phyloP scores from a whole-genome alignment of 805 yeast genomes.

The Candida schatavii region DNA sequence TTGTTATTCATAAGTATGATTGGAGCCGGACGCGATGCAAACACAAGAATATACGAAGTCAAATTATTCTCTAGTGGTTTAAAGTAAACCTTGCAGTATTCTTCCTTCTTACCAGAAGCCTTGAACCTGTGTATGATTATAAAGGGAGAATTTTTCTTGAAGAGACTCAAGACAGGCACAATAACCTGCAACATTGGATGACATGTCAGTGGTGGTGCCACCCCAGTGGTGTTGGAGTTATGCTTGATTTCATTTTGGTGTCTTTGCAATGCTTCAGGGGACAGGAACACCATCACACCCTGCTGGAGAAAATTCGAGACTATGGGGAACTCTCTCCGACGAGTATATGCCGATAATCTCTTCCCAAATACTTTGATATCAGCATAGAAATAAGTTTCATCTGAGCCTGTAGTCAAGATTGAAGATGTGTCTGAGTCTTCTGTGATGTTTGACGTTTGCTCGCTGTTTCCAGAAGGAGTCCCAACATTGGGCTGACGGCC shows the following conservation, averaged over 20 bases:
- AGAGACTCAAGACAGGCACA: slow-evolving; percentile 19
- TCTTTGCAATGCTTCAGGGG: slow-evolving; percentile 8
- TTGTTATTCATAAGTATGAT: slow-evolving; percentile 22
- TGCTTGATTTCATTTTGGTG: slow-evolving; percentile 8
- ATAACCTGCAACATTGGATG: slow-evolving; percentile 19
- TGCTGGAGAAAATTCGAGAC: slow-evolving; percentile 18
- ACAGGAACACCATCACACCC: slow-evolving; percentile 17
- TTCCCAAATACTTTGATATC: slow-evolving; percentile 14
- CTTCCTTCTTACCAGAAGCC: slow-evolving; percentile 13
- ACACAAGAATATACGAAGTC: slow-evolving; percentile 26
- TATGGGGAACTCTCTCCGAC: slow-evolving; percentile 14
- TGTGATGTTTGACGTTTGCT: too few species aligned
- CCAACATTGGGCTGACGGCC: background rate
- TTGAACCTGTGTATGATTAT: slow-evolving; percentile 18
- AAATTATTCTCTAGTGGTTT: slow-evolving; percentile 25
- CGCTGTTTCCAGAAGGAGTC: background rate
- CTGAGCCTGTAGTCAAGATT: slow-evolving; percentile 13
- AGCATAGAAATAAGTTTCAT: slow-evolving; percentile 16
- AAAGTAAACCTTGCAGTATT: slow-evolving; percentile 29
- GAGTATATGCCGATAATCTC: slow-evolving; percentile 9
- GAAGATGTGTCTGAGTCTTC: slow-evolving; percentile 12
- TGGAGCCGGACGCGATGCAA: slow-evolving; percentile 11
- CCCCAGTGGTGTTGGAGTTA: slow-evolving; percentile 4
- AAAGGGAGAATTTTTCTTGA: slow-evolving; percentile 30
- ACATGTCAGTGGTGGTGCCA: background rate